Conservation (phyloP, 2,329 filamentous ascomycete species). For the Trichoderma gracile region DNA sequence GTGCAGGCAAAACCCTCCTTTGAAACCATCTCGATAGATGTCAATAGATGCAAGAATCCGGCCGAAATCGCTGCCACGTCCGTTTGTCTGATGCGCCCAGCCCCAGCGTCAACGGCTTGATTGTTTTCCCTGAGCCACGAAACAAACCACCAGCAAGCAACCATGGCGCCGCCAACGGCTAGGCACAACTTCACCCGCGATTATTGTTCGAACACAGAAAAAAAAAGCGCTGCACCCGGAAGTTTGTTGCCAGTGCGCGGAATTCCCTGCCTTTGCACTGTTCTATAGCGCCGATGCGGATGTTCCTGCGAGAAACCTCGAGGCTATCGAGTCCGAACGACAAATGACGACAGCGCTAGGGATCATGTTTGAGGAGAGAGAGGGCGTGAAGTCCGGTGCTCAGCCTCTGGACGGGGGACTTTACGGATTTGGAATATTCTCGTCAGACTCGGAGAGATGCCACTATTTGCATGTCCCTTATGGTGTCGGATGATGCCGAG, state of each 20-base stretch:
- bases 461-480: background rate
- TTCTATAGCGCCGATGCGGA: constrained; percentile 14
- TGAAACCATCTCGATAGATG: background rate
- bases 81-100: background rate
- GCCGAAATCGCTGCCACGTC: background rate
- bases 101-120: background rate
- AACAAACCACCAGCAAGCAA: background rate
- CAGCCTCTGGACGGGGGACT: background rate
- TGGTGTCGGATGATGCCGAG: background rate
- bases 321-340: background rate
- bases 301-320: no score
- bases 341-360: constrained; percentile 19
- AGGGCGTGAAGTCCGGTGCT: background rate
- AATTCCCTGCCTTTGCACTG: constrained; percentile 6
- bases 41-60: no score
- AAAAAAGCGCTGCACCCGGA: no score
- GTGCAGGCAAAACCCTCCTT: background rate
- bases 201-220: no score
- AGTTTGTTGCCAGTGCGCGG: constrained; percentile 12
- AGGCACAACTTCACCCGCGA: no score
- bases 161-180: no score
- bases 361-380: no score
- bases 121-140: constrained; percentile 5
- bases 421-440: no score
- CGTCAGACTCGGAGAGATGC: no score